Evolutionary conservation across 2,329 filamentous ascomycete species (phyloP).

Genomic region (Elsinoe batatas): DNA sequence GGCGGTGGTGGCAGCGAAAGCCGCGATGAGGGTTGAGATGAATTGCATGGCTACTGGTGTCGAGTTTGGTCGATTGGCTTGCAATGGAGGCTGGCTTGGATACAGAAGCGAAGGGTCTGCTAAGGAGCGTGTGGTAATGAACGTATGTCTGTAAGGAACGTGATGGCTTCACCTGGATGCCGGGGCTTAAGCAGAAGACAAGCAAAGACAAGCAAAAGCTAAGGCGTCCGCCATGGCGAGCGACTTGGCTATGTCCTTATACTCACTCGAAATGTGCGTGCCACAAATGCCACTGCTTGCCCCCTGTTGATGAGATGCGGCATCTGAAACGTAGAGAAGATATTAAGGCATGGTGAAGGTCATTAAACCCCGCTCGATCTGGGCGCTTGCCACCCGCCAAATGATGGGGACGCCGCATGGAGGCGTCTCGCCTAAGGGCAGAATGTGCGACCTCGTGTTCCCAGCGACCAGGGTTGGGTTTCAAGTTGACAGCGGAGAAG

Average conservation of each 20-base stretch:
- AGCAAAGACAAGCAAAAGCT: slow-evolving; percentile 5
- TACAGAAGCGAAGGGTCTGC: neutral
- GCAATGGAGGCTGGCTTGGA: neutral
- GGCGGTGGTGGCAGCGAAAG: slow-evolving; percentile 6
- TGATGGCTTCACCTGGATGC: slow-evolving; percentile 9
- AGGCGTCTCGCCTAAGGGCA: slow-evolving; percentile 1
- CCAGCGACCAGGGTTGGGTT: neutral
- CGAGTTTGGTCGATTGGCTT: neutral
- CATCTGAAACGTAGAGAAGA: slow-evolving; percentile 2
- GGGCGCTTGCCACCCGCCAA: neutral
- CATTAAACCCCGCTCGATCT: neutral
- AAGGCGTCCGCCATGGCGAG: neutral
- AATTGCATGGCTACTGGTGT: slow-evolving; percentile 4
- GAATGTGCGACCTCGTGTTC: neutral
- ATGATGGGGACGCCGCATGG: neutral
- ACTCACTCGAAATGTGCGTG: slow-evolving; percentile 1
- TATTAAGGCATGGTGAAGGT: neutral
- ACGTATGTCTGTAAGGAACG: slow-evolving; percentile 2
- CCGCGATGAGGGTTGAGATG: slow-evolving; percentile 3
- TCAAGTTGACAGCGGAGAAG: slow-evolving; percentile 8
- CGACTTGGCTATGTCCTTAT: slow-evolving; percentile 1
- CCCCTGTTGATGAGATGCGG: no score
- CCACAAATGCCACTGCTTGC: slow-evolving; percentile 3
- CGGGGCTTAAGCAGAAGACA: neutral
- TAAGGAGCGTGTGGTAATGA: slow-evolving; percentile 9